Base-by-base conservation (phyloP, 2,329 filamentous ascomycete species). In the Hortaea werneckii region DNA sequence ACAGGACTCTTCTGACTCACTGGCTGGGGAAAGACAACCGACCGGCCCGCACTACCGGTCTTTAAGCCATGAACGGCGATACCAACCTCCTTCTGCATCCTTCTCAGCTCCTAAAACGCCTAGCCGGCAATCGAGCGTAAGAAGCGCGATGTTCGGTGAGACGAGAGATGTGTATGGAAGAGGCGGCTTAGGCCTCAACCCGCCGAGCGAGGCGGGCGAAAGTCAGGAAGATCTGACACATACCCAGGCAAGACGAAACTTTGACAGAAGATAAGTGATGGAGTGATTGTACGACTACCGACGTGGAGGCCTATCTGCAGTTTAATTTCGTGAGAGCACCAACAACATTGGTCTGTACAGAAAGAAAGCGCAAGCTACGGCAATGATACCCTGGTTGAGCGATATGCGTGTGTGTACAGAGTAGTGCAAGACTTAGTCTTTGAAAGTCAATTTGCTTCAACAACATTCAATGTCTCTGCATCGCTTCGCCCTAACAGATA, bases 101-200 rank as follows among this genome's bases (percentile, higher is more conserved):
- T 70, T 70, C 51, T 69, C 67, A 3, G 58, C 61, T n/a, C 67
- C 68, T 13, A 57, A 65, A 44, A 55, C 64, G 5, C 65, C 64
- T 12, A 65, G 60, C 9, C 37, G 54, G 40, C 51, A 50, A 32
- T 49, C 45, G 11, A 49, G 43, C 29, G 34, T 41, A 37, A 39
- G 42, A 12, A 12, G 37, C 26, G 26, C 38, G 30, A 40, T 32
- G 6, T 26, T 37, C 12, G 11, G 13, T 5, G 51, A 54, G 29
- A 9, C 38, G 8, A 43, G 44, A 12, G 46, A 52, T 5, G 13
- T 13, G 29, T 45, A 54, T 38, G 20, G 38, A 11, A 28, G 51
- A 32, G 47, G 50, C 1, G 51, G 49, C 5, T 35, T 51, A n/a
- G 51, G 26, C 29, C 39, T 53, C 20, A 51, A 51, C 35, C 51